Evolutionary conservation across 2,329 filamentous ascomycete genomes (phyloP), one percentile per base, ranked within the genome.

Genomic region (Alternaria triticina): DNA sequence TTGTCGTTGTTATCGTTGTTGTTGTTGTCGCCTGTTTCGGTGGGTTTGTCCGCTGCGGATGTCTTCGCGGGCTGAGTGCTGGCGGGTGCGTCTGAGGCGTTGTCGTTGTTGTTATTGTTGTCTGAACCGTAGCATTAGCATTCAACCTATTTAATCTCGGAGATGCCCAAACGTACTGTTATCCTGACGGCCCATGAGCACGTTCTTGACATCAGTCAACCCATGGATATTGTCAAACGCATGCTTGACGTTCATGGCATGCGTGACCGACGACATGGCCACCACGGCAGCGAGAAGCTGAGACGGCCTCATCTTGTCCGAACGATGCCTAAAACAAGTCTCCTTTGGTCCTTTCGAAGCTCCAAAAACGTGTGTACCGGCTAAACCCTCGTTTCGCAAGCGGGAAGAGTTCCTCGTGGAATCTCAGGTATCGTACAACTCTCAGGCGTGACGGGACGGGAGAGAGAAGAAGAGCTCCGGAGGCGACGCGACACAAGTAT

Each of bases 271-370:
- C 46, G 78, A 79, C 65, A 81, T 68, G 64, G 79, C 77, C 68
- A 80, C 61, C 23, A 75, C 70, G 66, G 77, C 75, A 61, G 76
- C 77, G 65, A 81, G 72, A 59, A 81, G 62, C 72, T 80, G 79
- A 47, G 76, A 73, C 17, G 78, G 77, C 73, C 75, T 77, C 79
- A 81, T 81, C 27, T 65, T 70, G 25, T 58, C 45, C n/a, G 25
- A 22, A 52, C 12, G 40, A 17, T n/a, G 17, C 45, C 56, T 43
- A 58, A 54, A 20, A 59, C 55, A 54, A 46, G 23, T 49, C 43
- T 46, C 6, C 7, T 27, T 33, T 13, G 12, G 20, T 36, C 25
- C 45, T 25, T 30, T 22, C 40, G 22, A 40, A 50, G 44, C 36
- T n/a, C 20, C 49, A 15, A 36, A 15, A 20, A n/a, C 22, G 2